These are phyloP conservation scores for Rhizopogon vesiculosus DNA, from an alignment of 768 basidiomycete genomes.

Conservation along the genomic window DNA sequence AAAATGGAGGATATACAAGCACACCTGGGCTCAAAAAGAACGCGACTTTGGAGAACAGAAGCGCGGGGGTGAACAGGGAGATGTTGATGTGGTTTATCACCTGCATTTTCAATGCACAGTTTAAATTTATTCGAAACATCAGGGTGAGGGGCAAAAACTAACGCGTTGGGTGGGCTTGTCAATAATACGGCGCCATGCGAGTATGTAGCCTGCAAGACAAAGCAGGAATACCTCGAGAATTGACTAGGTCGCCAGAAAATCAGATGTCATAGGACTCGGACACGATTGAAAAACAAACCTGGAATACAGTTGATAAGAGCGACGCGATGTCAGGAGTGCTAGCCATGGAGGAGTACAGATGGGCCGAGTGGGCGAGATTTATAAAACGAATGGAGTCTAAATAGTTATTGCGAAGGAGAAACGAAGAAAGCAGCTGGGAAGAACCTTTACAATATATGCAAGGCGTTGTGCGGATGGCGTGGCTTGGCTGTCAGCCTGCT, in stretches of 20 bases:
- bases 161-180: slow-evolving; percentile 91
- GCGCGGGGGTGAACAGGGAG: slow-evolving; percentile 82
- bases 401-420: neutral
- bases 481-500: too few relatives aligned
- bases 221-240: slow-evolving; percentile 86
- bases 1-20: neutral
- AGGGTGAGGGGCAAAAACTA: slow-evolving; percentile 8
- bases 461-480: too few relatives aligned
- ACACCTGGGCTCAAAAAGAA: slow-evolving; percentile 82
- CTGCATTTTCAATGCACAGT: slow-evolving; percentile 14
- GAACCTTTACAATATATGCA: too few relatives aligned
- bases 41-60: slow-evolving; percentile 93
- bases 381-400: neutral
- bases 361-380: neutral
- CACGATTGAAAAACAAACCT: slow-evolving; percentile 10
- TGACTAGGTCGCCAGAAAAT: slow-evolving; percentile 43
- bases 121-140: neutral
- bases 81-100: slow-evolving; percentile 81
- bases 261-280: neutral
- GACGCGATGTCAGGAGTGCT: slow-evolving; percentile 3
- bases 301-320: slow-evolving; percentile 25
- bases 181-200: slow-evolving; percentile 75
- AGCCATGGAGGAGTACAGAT: neutral
- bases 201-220: slow-evolving; percentile 78
- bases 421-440: too few relatives aligned